Conservation (phyloP, 331 rosid species). For the Saraca asoca region DNA sequence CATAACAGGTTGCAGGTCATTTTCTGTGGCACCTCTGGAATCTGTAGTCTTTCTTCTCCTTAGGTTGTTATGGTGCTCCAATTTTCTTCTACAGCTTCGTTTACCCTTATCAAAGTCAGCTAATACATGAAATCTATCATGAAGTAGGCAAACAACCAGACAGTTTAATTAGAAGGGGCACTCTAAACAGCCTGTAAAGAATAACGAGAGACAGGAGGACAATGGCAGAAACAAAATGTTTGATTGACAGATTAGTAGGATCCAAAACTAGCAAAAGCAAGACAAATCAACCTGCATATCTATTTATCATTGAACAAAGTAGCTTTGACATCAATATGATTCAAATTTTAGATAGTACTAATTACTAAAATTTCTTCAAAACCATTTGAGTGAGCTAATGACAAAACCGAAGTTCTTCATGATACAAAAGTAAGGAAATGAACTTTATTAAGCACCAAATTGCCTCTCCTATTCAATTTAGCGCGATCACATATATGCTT, state of each 20-base stretch:
- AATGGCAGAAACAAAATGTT: not conserved
- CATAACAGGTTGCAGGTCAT: slow-evolving; percentile 50
- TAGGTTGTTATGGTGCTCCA: slow-evolving; percentile 88
- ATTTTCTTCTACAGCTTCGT: slow-evolving; percentile 90
- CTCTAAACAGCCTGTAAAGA: not conserved
- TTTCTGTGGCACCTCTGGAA: slow-evolving; percentile 37
- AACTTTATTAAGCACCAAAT: not conserved
- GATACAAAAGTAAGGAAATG: not conserved
- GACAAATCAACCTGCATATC: not conserved
- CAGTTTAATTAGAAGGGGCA: slow-evolving; percentile 8
- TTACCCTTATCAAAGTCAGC: slow-evolving; percentile 95
- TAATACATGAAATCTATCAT: slow-evolving; percentile 76
- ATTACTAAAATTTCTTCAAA: not conserved
- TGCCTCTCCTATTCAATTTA: not conserved
- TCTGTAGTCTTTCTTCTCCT: slow-evolving; percentile 74
- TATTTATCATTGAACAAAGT: not conserved
- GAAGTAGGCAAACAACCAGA: slow-evolving; percentile 28
- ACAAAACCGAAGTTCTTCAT: not conserved
- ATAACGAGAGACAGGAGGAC: not conserved
- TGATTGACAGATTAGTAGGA: not conserved
- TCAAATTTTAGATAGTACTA: not conserved
- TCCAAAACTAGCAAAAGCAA: not conserved
- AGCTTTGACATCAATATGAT: not conserved
- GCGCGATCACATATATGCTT: not conserved
- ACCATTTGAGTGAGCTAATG: not conserved